Conservation (phyloP, 1,284 basidiomycete species). For the Xanthoconium separans region DNA sequence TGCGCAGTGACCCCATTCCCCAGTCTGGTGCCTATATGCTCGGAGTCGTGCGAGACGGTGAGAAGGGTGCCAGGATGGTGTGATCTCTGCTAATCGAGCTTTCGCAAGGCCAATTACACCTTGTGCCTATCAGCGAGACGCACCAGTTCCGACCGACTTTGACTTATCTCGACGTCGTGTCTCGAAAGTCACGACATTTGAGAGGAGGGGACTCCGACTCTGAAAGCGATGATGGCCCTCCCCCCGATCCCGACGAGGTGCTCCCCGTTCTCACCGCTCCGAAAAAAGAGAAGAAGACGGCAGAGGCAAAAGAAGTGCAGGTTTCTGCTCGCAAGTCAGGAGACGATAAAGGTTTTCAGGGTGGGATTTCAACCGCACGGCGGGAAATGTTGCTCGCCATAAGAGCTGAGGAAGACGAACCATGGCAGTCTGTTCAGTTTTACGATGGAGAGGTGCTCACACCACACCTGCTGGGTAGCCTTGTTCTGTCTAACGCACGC, state of each 20-base stretch:
- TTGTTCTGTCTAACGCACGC: conserved; percentile 11
- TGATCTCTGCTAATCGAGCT: conserved; percentile 13
- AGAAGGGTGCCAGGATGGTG: conserved; percentile 15
- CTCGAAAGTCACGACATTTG: conserved; percentile 57
- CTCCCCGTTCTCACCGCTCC: conserved; percentile 43
- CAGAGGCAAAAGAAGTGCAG: conserved; percentile 70
- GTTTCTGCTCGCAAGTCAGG: conserved; percentile 63
- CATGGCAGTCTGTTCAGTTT: conserved; percentile 66
- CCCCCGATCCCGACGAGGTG: conserved; percentile 74
- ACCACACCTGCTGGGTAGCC: neutral
- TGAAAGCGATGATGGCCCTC: conserved; percentile 75
- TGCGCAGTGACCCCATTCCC: conserved; percentile 68
- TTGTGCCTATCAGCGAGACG: conserved; percentile 74
- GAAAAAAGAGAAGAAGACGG: conserved; percentile 57
- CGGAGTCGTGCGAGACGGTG: conserved; percentile 71
- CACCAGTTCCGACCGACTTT: conserved; percentile 79
- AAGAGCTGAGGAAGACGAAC: conserved; percentile 70
- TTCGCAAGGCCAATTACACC: conserved; percentile 62
- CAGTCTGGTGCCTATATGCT: conserved; percentile 68
- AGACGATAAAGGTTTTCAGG: conserved; percentile 60
- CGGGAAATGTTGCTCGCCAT: conserved; percentile 74
- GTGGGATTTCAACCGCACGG: conserved; percentile 58
- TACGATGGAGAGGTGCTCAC: conserved; percentile 55
- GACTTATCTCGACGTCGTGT: conserved; percentile 71
- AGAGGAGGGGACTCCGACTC: conserved; percentile 53